Base-by-base conservation (phyloP, 208 protist species). In the Leishmania guyanensis region DNA sequence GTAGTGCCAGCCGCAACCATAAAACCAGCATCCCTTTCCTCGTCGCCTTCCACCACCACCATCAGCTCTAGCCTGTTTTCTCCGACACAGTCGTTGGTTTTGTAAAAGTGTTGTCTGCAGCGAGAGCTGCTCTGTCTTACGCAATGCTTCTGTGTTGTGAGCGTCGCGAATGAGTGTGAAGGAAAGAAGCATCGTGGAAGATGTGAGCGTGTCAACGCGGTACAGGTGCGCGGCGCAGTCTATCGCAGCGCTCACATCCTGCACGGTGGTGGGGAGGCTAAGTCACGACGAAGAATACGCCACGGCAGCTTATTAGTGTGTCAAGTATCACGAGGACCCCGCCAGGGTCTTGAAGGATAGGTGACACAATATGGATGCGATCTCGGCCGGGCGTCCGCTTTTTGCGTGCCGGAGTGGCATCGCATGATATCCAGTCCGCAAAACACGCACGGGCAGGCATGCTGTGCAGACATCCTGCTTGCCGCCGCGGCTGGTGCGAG, bases 341-440 rank as follows among this genome's bases (percentile, higher is more conserved):
- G 22, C 17, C 6, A 1, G 43, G n/a, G 54, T 72, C 16, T 69
- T 80, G 43, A 88, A 68, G 43, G 53, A 39, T 22, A 87, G 53
- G 17, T 74, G 75, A 39, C 87, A 90, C 14, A 90, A 29, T 14
- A 90, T n/a, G 29, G 87, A 81, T 36, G 84, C 83, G 51, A 90
- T 78, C 60, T 86, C 75, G 2, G 84, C 69, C 48, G 74, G 0
- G 9, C 62, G 72, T 12, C 81, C 85, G 12, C 81, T 79, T 66
- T 84, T 84, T 8, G 70, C 82, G 66, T 86, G 86, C 26, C 82
- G 80, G 17, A 94, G 74, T 1, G 88, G 85, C 29, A 94, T 75
- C 1, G 89, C 85, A 43, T 89, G 89, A 69, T 86, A 92, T 4
- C 91, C 91, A 20, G 79, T 80, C 1, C 89, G 83, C 50, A 94